Base-by-base conservation (phyloP, 1,284 basidiomycete genomes). In the Puccinia polysora region DNA sequence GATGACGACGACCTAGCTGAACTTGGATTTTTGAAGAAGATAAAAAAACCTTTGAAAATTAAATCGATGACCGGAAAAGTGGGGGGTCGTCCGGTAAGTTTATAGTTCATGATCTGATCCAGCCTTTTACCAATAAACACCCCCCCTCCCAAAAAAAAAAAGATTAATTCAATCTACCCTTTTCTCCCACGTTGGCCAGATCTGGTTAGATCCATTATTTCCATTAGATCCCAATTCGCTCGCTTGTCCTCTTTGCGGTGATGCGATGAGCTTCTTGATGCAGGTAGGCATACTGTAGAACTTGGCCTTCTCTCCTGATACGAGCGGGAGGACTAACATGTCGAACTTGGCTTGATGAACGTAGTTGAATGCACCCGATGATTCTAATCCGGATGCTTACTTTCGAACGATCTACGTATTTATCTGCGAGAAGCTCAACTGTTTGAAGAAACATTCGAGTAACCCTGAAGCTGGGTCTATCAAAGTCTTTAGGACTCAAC, bases 311-410 rank as follows among this genome's bases (percentile, higher is more conserved):
- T 68, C 32, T 43, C 40, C 53, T 56, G 23, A 28, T 2, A 28
- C 25, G 20, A 28, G 23, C 18, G 53, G 8, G 34, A 56, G 34
- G 23, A 2, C 18, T 30, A 30, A 4, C 4, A 25, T n/a, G n/a
- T n/a, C n/a, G n/a, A n/a, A n/a, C 23, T 23, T 36, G 18, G 36
- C 23, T 34, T 43, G 23, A 38, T 56, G 30, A 5, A 7, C 32
- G 8, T 34, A 72, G 69, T 47, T 72, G 30, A 73, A 73, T 59
- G 70, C 70, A 14, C 70, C 70, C 18, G 70, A 73, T 49, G 70
- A 73, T 59, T 28, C 50, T 20, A 56, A 49, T 47, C 70, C 70
- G 2, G 36, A 65, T 14, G 70, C 70, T 1, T 73, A 73, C 15
- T 64, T 47, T 40, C 59, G 70, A 20, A 65, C 70, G 25, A 63